Evolutionary conservation across 441 rosid genomes (phyloP), one percentile per base, ranked within the genome.

Genomic region (Dalechampia spathulata): DNA sequence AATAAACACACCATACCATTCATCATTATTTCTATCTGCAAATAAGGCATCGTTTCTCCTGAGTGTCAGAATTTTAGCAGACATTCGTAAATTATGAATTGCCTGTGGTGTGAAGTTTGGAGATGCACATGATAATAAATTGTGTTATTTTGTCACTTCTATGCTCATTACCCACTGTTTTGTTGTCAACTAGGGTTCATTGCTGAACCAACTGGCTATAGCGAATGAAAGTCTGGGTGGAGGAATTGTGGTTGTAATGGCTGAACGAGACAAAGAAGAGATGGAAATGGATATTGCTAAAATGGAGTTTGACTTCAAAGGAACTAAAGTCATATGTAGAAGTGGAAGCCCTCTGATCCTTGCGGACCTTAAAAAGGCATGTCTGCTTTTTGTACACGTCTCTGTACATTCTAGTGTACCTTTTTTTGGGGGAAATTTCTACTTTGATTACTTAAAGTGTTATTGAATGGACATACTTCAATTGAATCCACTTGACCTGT

Each of bases 161-260:
- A n/a, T 13, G 34, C 27, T 55, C 27, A 60, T 36, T 52, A 51
- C n/a, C n/a, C n/a, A 20, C 53, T 36, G 41, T 40, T 19, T 65
- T 57, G 55, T 61, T 64, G 40, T 50, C 44, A 55, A 36, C 49
- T 59, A 85, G 88, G 88, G 92, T 56, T 85, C 92, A 12, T 67
- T 82, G 28, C 72, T 82, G 61, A 85, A 80, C 67, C 92, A 85
- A 55, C 78, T 85, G 25, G 80, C 78, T 30, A 75, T 80, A 67
- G 86, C 88, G 42, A 85, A 85, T 65, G 92, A 85, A 64, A 82
- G 84, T 72, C 70, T 85, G 77, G 82, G 84, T 52, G 92, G 88
- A 52, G 86, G 86, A 30, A 76, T 76, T 67, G 78, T 82, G 54
- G 92, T 82, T 12, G 86, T 85, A 55, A 78, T 85, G 92, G 86